These are phyloP conservation scores for Cordyceps militaris DNA, from an alignment of 2,329 filamentous ascomycete species.

Conservation along the genomic window DNA sequence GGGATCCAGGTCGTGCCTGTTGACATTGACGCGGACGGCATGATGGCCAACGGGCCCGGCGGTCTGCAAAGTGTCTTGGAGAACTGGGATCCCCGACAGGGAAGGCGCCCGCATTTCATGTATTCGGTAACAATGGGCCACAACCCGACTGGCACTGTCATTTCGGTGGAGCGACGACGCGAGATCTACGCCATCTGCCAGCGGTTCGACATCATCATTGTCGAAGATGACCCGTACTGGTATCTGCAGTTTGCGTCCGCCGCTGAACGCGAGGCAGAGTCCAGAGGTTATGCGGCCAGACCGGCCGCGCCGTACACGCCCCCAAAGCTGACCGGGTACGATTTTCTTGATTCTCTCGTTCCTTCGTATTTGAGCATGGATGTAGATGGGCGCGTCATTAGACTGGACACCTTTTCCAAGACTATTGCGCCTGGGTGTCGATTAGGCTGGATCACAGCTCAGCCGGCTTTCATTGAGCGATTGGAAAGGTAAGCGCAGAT, in stretches of 20 bases:
- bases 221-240: constrained; percentile 96
- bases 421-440: constrained; percentile 85
- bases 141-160: constrained; percentile 74
- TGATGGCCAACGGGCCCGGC: constrained; percentile 65
- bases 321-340: constrained; percentile 51
- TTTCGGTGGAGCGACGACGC: constrained; percentile 65
- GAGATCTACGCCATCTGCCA: constrained; percentile 75
- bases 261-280: constrained; percentile 42
- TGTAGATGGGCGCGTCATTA: constrained; percentile 76
- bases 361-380: constrained; percentile 80
- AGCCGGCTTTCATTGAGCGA: constrained; percentile 70
- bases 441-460: constrained; percentile 83
- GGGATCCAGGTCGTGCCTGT: constrained; percentile 70
- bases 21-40: constrained; percentile 70
- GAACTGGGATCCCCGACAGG: constrained; percentile 71
- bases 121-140: constrained; percentile 86
- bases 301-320: constrained; percentile 23
- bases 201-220: constrained; percentile 80
- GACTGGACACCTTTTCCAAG: constrained; percentile 91
- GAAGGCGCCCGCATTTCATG: constrained; percentile 72
- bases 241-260: constrained; percentile 83
- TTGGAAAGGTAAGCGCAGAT: constrained; percentile 34
- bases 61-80: constrained; percentile 70
- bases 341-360: constrained; percentile 74
- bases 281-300: constrained; percentile 29